These are phyloP conservation scores for Fusarium pseudocircinatum DNA, from an alignment of 2,329 filamentous ascomycete genomes.

Conservation along the genomic window DNA sequence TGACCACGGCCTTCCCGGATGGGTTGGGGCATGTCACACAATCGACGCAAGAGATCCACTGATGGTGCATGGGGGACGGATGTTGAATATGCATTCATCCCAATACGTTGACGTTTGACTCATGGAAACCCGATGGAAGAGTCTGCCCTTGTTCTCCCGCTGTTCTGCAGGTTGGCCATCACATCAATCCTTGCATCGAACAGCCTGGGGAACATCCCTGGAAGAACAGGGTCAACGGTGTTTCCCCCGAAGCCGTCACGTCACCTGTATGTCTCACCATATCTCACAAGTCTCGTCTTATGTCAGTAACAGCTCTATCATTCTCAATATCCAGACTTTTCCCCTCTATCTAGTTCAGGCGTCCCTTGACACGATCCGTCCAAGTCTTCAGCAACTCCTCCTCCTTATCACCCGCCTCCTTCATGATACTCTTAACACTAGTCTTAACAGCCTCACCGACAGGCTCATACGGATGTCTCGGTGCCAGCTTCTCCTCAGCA, in stretches of 20 bases:
- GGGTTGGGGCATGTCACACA: neutral
- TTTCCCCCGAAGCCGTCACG: neutral
- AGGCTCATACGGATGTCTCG: slow-evolving; percentile 69
- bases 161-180: neutral
- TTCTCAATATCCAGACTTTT: neutral
- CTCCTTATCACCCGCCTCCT: slow-evolving; percentile 57
- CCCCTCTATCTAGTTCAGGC: slow-evolving; percentile 14
- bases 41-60: neutral
- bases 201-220: neutral
- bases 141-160: neutral
- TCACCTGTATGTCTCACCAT: neutral
- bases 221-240: neutral
- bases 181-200: neutral
- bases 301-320: neutral
- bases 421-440: slow-evolving; percentile 46
- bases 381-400: slow-evolving; percentile 25
- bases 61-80: neutral
- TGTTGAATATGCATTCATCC: neutral
- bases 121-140: neutral
- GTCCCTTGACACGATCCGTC: slow-evolving; percentile 27
- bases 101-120: neutral
- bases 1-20: neutral
- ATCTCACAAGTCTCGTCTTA: neutral
- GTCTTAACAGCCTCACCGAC: slow-evolving; percentile 56
- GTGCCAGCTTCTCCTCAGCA: slow-evolving; percentile 66